Percentiles rank a stretch among this genome's conserved stretches.
phyloP scores from a whole-genome alignment of 768 basidiomycete genomes.

The Pleurotus pulmonarius region DNA sequence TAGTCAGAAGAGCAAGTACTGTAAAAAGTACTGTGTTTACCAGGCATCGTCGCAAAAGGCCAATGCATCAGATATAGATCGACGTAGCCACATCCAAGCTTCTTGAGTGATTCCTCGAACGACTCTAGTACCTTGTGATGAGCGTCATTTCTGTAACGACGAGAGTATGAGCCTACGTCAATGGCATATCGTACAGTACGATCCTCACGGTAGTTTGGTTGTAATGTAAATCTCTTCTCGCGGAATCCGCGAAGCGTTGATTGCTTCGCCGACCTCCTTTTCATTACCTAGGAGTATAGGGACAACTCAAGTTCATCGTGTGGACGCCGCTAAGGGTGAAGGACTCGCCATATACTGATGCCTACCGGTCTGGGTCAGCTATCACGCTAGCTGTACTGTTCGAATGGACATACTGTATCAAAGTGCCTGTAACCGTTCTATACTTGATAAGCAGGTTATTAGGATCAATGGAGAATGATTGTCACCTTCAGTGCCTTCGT shows the following conservation, averaged over 20 bases:
- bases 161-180: neutral
- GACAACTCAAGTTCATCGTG: neutral
- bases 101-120: slow-evolving; percentile 32
- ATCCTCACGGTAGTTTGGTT: slow-evolving; percentile 1
- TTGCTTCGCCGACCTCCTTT: slow-evolving; percentile 5
- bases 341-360: slow-evolving; percentile 21
- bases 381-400: neutral
- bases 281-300: neutral
- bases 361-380: slow-evolving; percentile 14
- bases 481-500: slow-evolving; percentile 28
- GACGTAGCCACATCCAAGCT: slow-evolving; percentile 36
- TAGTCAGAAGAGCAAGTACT: neutral
- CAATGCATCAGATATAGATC: slow-evolving; percentile 33
- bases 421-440: slow-evolving; percentile 46
- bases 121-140: slow-evolving; percentile 29
- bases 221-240: slow-evolving; percentile 5
- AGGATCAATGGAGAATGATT: neutral
- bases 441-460: neutral
- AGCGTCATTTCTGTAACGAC: slow-evolving; percentile 14
- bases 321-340: no score
- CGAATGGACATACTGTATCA: slow-evolving; percentile 27
- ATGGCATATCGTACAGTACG: neutral
- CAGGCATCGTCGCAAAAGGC: slow-evolving; percentile 13
- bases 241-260: neutral
- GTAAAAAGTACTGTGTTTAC: neutral